These are phyloP conservation scores for Lepidium aucheri DNA, from an alignment of 345 rosid species.

Conservation along the genomic window DNA sequence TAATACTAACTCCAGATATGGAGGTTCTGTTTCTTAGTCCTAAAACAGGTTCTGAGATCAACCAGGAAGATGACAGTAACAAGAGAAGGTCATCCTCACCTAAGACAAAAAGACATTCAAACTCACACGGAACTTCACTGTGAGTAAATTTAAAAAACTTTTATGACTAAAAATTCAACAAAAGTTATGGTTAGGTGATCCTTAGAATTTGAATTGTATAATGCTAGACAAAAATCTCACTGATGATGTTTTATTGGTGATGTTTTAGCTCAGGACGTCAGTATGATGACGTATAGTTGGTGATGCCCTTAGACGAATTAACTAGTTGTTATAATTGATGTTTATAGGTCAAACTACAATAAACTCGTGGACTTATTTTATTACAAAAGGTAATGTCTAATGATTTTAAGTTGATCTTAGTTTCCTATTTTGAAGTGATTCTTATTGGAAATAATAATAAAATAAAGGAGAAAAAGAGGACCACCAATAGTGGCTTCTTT, in stretches of 20 bases:
- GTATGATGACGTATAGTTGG: background rate
- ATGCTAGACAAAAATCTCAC: background rate
- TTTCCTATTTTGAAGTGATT: background rate
- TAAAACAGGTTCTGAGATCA: background rate
- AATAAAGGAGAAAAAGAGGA: slow-evolving; percentile 7
- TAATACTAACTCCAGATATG: background rate
- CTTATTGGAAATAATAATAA: background rate
- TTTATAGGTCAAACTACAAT: background rate
- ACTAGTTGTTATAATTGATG: background rate
- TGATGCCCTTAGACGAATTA: slow-evolving; percentile 3
- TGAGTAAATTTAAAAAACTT: slow-evolving; percentile 7
- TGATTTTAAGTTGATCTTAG: slow-evolving; percentile 12
- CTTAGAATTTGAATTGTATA: background rate
- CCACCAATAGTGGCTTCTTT: slow-evolving; percentile 4
- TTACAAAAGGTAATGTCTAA: background rate
- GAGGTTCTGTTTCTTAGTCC: background rate
- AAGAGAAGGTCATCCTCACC: background rate
- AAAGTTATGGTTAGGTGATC: background rate
- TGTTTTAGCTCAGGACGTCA: slow-evolving; percentile 1
- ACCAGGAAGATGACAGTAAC: background rate
- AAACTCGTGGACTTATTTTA: background rate
- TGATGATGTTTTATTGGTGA: slow-evolving; percentile 4
- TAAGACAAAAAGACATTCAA: background rate
- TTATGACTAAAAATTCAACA: background rate
- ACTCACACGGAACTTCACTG: background rate